Base-by-base conservation (phyloP, 495 filamentous ascomycete species). In the Neurospora sublineolata region DNA sequence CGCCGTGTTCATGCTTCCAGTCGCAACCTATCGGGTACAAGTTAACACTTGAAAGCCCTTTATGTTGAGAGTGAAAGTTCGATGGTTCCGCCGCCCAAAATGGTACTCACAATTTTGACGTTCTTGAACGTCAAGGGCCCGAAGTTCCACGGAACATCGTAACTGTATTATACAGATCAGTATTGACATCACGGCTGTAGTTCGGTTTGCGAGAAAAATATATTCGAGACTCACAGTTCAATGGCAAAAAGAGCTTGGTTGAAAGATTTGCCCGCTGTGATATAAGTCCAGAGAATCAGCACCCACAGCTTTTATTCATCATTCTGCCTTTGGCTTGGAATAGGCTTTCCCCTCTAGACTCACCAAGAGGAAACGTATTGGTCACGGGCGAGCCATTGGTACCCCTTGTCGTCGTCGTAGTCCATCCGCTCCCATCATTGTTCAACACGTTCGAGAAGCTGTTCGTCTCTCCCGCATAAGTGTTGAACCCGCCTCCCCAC, bases 401-500 rank as follows among this genome's bases (percentile, higher is more conserved):
- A 6, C 71, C 72, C 9, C 73, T 73, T 4, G 70, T 75, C 20
- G 77, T 67, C 20, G 72, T 77, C 4, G 74, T 78, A 5, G 70
- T 75, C 75, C 76, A 81, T 8, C 68, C 67, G 4, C 73, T 74
- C 18, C 74, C 71, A 16, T 73, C 72, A n/a, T 16, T 38, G 27
- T 74, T 75, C 1, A 79, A 69, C 30, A 37, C 74, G 33, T 79
- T 79, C 12, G 67, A 44, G 52, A 82, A 82, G 20, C 72, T 73
- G 58, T 80, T 76, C 9, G 75, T 77, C 67, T 83, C 80, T 20
- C 73, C 73, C 4, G 69, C 44, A 38, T 76, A 74, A 0, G 80
- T 79, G 72, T 81, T 80, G 72, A 83, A 84, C 12, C 79, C 82
- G 40, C 76, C 75, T 23, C 82, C 81, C 81, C 82, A 83, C 4